These are phyloP conservation scores for Colletotrichum musicola DNA, from an alignment of 2,329 filamentous ascomycete species.

Conservation along the genomic window DNA sequence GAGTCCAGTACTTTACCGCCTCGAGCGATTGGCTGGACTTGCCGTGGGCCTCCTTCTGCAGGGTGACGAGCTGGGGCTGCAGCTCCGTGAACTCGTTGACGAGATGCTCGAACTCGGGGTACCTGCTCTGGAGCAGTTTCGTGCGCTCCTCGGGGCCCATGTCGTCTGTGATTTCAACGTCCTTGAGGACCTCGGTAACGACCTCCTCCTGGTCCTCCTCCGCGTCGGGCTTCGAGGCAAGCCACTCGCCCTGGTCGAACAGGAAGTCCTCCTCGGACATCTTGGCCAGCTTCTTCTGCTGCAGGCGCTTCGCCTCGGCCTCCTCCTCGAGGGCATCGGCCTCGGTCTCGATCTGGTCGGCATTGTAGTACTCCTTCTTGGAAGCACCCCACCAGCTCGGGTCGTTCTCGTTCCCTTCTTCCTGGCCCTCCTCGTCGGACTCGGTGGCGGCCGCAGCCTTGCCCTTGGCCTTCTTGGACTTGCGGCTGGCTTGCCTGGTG, in stretches of 20 bases:
- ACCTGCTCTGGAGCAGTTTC: slow-evolving; percentile 81
- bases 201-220: slow-evolving; percentile 69
- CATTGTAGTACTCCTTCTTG: slow-evolving; percentile 92
- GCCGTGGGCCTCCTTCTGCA: slow-evolving; percentile 69
- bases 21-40: slow-evolving; percentile 67
- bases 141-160: slow-evolving; percentile 82
- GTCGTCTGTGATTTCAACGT: slow-evolving; percentile 83
- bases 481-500: slow-evolving; percentile 45
- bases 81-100: slow-evolving; percentile 83
- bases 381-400: slow-evolving; percentile 88
- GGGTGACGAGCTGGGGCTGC: slow-evolving; percentile 72
- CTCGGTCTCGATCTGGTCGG: slow-evolving; percentile 77
- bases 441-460: slow-evolving; percentile 41
- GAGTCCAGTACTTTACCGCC: slow-evolving; percentile 80
- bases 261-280: slow-evolving; percentile 95
- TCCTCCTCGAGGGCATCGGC: slow-evolving; percentile 89
- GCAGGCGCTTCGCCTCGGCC: slow-evolving; percentile 85
- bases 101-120: slow-evolving; percentile 92
- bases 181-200: slow-evolving; percentile 89
- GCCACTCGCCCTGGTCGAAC: slow-evolving; percentile 92
- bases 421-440: slow-evolving; percentile 56
- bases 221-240: slow-evolving; percentile 66
- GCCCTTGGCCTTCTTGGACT: slow-evolving; percentile 51
- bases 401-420: slow-evolving; percentile 68
- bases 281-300: slow-evolving; percentile 89